Evolutionary conservation across 176 grass and related monocot species (phyloP).

Genomic region (Oryza meyeriana): DNA sequence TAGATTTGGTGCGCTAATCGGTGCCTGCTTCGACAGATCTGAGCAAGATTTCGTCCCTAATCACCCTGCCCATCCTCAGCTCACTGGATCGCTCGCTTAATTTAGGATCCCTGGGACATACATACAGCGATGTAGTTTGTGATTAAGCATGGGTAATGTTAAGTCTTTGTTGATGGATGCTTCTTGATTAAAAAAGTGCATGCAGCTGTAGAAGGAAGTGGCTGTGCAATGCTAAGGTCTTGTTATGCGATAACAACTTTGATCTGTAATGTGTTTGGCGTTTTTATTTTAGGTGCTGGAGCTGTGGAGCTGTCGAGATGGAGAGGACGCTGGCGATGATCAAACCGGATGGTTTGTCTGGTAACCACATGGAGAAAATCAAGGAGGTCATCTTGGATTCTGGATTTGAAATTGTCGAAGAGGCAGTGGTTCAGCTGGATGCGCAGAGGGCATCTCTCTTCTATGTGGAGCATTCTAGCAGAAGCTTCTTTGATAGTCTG

Average conservation of each 20-base stretch:
- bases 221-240: neutral
- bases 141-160: neutral
- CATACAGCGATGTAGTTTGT: neutral
- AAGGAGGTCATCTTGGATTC: conserved; percentile 56
- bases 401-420: conserved; percentile 67
- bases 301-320: conserved; percentile 26
- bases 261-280: neutral
- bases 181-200: neutral
- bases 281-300: conserved; percentile 46
- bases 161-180: neutral
- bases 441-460: conserved; percentile 53
- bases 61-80: neutral
- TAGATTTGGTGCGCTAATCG: conserved; percentile 8
- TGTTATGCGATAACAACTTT: neutral
- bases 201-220: neutral
- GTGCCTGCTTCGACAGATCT: conserved; percentile 3
- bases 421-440: conserved; percentile 49
- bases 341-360: conserved; percentile 76
- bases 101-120: neutral
- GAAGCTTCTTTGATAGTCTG: conserved; percentile 80
- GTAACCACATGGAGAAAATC: conserved; percentile 60
- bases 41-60: neutral
- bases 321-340: conserved; percentile 86
- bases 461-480: conserved; percentile 72
- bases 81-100: neutral